Base-by-base conservation (phyloP, 495 filamentous ascomycete species). In the Hyaloscypha bicolor region DNA sequence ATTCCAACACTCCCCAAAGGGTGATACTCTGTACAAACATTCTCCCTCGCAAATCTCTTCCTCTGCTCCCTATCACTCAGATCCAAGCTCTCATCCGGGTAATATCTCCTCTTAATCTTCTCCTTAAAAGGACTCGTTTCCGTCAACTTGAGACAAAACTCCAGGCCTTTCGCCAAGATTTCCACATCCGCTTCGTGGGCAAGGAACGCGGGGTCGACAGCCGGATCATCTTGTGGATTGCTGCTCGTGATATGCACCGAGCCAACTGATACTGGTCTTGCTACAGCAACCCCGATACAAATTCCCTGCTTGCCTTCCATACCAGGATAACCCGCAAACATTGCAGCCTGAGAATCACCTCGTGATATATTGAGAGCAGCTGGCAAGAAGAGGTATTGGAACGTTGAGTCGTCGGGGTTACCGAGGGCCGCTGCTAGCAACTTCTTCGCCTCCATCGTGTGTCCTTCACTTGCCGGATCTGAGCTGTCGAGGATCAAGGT, bases 221-320 rank as follows among this genome's bases (percentile, higher is more conserved):
- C 63, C 0, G 80, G 76, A 37, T 72, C 64, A 12, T 69, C 69
- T 14, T 74, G 57, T 0, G 73, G 72, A 45, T 81, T 72, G 0
- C 73, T 31, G 6, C 77, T 76, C 16, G 64, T 64, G 51, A 80
- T 77, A 52, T 79, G 75, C 6, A 71, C 62, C 22, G 67, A 76
- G 9, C 79, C 80, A 30, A 76, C 73, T 2, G 79, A 80, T 51
- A 81, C 75, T 0, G 79, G 80, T 48, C 69, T 62, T 31, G 76
- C 31, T 0, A 70, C 33, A 30, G 56, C 69, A n/a, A 73, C 14
- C 6, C 74, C 75, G 66, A 58, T 60, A 29, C 21, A 76, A 65
- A 71, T 69, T 4, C 33, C 66, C 48, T 8, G 72, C 60, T 42
- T 71, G 14, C 66, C 64, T 12, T 67, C 42, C 62, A 45, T 56